Evolutionary conservation across 106 monocot genomes (phyloP).

Genomic region (Allium cepa): DNA sequence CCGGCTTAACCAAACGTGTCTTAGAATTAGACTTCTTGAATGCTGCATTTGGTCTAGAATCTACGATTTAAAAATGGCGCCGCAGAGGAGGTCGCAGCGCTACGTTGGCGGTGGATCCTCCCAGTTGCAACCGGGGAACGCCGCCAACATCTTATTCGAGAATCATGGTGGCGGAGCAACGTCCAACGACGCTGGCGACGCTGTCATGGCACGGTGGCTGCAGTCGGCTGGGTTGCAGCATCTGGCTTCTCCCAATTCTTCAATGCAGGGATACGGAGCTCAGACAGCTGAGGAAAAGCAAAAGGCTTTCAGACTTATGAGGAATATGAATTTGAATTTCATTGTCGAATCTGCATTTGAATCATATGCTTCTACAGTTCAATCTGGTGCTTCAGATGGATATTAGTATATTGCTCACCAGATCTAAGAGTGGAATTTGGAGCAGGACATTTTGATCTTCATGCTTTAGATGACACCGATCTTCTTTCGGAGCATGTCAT

Average conservation of each 20-base stretch:
- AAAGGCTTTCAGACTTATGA: conserved; percentile 53
- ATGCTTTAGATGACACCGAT: conserved; percentile 72
- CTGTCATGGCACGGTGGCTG: conserved; percentile 78
- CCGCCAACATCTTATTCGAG: conserved; percentile 29
- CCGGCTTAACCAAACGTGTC: too few species aligned
- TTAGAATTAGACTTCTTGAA: neutral
- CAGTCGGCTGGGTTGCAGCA: conserved; percentile 93
- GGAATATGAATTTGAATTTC: conserved; percentile 82
- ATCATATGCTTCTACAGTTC: conserved; percentile 39
- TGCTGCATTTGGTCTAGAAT: neutral
- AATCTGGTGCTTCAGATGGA: conserved; percentile 30
- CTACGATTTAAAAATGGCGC: conserved; percentile 39
- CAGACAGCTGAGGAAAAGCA: conserved; percentile 85
- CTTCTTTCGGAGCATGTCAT: conserved; percentile 75
- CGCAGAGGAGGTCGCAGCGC: conserved; percentile 65
- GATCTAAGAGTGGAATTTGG: conserved; percentile 74
- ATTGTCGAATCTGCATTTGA: conserved; percentile 59
- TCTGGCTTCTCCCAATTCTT: conserved; percentile 71
- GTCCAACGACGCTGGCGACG: conserved; percentile 47
- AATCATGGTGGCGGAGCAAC: conserved; percentile 3
- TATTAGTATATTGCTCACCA: conserved; percentile 58
- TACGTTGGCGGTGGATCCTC: conserved; percentile 38
- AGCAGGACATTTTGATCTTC: conserved; percentile 83
- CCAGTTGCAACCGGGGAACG: conserved; percentile 49
- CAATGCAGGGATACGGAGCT: conserved; percentile 76